Base-by-base conservation (phyloP, 176 grass and related monocot genomes). In the Oryza punctata region DNA sequence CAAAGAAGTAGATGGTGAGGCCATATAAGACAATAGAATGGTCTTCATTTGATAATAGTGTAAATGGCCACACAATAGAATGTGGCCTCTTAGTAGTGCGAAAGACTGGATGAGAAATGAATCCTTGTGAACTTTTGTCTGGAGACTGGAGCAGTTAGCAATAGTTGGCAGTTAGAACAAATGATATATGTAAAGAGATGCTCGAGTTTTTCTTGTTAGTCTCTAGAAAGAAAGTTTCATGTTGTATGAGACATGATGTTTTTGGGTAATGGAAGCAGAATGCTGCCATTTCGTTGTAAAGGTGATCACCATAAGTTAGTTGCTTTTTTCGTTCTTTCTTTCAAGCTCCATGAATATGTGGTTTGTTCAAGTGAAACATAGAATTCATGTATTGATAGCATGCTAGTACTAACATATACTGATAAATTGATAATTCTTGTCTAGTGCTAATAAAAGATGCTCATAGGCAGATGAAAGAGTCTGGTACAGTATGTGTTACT, bases 21-120 rank as follows among this genome's bases (percentile, higher is more conserved):
- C 63, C 77, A 59, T 1, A 73, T 30, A 71, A 59, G 87, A 61
- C 12, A 84, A 80, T 61, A 81, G 77, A 75, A 77, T 76, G 81
- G 28, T 59, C 63, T 46, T 64, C 70, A 29, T 79, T 65, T 69
- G 63, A 80, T 33, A 72, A 81, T 26, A 72, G 54, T 11, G 65
- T 71, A 69, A 60, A 61, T 61, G 83, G 11, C 3, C 16, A 78
- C 32, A 46, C 71, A 18, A 30, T 77, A 12, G 65, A 70, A 54
- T 16, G 16, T 57, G 41, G 65, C 25, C 50, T 70, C 37, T 83
- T 70, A 81, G 69, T 81, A 57, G n/a, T 30, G 45, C 6, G n/a
- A 60, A 11, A 52, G 63, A 25, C 28, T 69, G 26, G 76, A 25
- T 40, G 23, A 75, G 14, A 69, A 73, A 72, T 68, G 8, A 27